Evolutionary conservation across 345 rosid species (phyloP).

Genomic region (Turritis glabra): DNA sequence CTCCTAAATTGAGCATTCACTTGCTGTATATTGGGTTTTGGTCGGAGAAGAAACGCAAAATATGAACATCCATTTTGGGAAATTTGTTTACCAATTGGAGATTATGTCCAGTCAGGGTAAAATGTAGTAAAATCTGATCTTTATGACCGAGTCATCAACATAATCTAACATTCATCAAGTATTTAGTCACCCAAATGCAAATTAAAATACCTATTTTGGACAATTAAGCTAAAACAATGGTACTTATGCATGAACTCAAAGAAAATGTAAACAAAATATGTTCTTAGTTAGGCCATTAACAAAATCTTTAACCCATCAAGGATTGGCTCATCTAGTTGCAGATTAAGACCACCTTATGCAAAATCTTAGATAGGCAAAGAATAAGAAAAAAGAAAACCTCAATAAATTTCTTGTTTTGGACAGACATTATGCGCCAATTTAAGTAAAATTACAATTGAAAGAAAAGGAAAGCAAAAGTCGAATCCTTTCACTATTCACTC

Average conservation of each 20-base stretch:
- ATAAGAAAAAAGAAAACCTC: neutral
- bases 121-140: too few species aligned
- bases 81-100: too few species aligned
- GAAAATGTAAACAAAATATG: neutral
- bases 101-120: too few species aligned
- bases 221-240: neutral
- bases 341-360: slow-evolving; percentile 6
- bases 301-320: slow-evolving; percentile 28
- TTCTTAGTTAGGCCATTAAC: slow-evolving; percentile 14
- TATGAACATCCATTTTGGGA: neutral
- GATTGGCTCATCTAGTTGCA: slow-evolving; percentile 7
- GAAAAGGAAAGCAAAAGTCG: slow-evolving; percentile 19
- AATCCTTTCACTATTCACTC: neutral
- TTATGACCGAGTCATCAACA: neutral
- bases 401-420: slow-evolving; percentile 21
- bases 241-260: neutral
- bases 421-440: slow-evolving; percentile 19
- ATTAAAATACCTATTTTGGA: neutral
- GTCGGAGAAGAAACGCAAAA: neutral
- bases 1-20: neutral
- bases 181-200: neutral
- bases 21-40: neutral
- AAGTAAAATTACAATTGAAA: slow-evolving; percentile 9
- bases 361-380: neutral
- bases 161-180: neutral